Evolutionary conservation across 2,329 filamentous ascomycete genomes (phyloP).

Genomic region (Fusarium agapanthi): DNA sequence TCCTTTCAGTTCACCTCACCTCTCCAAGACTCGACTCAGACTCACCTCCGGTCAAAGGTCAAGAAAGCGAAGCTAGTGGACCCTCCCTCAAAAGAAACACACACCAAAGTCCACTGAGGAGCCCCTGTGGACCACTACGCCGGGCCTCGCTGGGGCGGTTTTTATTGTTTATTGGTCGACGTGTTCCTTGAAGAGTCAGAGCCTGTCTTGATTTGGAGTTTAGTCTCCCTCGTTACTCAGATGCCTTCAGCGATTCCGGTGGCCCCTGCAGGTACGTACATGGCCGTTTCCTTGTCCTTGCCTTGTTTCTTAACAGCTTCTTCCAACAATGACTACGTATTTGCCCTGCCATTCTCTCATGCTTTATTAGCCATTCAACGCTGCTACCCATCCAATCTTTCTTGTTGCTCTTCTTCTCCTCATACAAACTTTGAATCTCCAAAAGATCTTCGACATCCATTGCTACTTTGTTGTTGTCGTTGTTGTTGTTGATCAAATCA

Average conservation of each 20-base stretch:
- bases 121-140: conserved; percentile 40
- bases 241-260: conserved; percentile 45
- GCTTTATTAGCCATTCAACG: conserved; percentile 35
- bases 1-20: not conserved
- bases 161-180: conserved; percentile 26
- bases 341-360: conserved; percentile 19
- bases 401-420: conserved; percentile 11
- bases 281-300: conserved; percentile 33
- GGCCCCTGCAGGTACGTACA: conserved; percentile 42
- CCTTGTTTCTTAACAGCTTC: conserved; percentile 29
- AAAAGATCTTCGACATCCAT: conserved; percentile 21
- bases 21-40: not conserved
- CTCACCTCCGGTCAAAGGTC: conserved; percentile 19
- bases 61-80: conserved; percentile 4
- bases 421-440: conserved; percentile 17
- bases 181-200: conserved; percentile 25
- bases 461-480: conserved; percentile 2
- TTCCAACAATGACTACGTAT: conserved; percentile 26
- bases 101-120: conserved; percentile 32
- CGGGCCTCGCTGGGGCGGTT: conserved; percentile 35
- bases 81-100: conserved; percentile 16
- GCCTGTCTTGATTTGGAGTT: conserved; percentile 29
- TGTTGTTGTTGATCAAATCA: conserved; percentile 1
- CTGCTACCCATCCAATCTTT: conserved; percentile 13
- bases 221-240: conserved; percentile 37